phyloP scores from a whole-genome alignment of 129 eudicot genomes.

The Chrysanthemum seticuspe region DNA sequence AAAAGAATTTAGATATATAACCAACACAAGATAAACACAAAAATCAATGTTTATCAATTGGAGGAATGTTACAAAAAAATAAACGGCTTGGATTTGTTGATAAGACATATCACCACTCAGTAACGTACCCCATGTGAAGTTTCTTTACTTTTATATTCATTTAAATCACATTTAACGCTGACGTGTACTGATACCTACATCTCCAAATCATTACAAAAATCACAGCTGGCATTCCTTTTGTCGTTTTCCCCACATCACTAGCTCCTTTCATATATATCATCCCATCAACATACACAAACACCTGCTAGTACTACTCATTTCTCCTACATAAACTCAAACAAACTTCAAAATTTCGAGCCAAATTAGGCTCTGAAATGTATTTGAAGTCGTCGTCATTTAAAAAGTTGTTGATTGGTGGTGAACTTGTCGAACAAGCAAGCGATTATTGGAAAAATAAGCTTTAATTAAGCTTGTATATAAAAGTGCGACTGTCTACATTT shows the following conservation, averaged over 20 bases:
- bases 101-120: conserved; percentile 18
- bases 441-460: conserved; percentile 9
- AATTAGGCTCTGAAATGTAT: conserved; percentile 66
- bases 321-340: background rate
- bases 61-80: background rate
- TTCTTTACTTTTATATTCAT: background rate
- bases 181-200: conserved; percentile 32
- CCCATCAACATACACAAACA: conserved; percentile 15
- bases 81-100: conserved; percentile 11
- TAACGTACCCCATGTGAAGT: conserved; percentile 36
- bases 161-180: background rate
- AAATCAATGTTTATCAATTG: conserved; percentile 13
- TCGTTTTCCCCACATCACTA: conserved; percentile 25
- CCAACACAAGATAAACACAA: conserved; percentile 12
- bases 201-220: conserved; percentile 28
- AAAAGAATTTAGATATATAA: no score
- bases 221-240: conserved; percentile 24
- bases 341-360: conserved; percentile 27
- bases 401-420: conserved; percentile 53
- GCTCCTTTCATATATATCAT: background rate
- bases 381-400: conserved; percentile 36
- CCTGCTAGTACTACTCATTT: background rate
- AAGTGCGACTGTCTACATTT: no score
- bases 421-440: conserved; percentile 45
- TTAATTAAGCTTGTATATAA: background rate